phyloP scores from a whole-genome alignment of 306 rosid species.

The Senna siamea region DNA sequence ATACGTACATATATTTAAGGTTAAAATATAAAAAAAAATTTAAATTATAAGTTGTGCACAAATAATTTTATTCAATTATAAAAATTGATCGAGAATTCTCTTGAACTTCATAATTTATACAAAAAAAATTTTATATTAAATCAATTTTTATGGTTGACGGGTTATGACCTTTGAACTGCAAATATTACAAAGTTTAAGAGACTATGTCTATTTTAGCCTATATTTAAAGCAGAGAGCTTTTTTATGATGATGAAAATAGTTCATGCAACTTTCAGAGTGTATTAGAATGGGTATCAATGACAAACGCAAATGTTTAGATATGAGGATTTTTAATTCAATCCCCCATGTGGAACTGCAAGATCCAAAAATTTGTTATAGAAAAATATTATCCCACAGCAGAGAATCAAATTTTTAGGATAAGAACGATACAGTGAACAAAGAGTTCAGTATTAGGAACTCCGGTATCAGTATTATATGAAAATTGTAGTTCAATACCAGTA shows the following conservation, averaged over 20 bases:
- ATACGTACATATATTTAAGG: neutral
- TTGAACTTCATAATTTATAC: too few species aligned
- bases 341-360: neutral
- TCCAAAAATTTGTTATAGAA: neutral
- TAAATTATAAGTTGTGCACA: too few species aligned
- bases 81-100: too few species aligned
- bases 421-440: neutral
- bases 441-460: neutral
- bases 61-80: too few species aligned
- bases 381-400: neutral
- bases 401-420: neutral
- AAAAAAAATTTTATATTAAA: too few species aligned
- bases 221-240: neutral
- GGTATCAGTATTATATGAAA: too few species aligned
- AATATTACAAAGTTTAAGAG: too few species aligned
- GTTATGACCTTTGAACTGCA: too few species aligned
- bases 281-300: neutral
- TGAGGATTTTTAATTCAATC: conserved; percentile 9
- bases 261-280: neutral
- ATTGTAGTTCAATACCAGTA: neutral
- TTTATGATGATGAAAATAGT: neutral
- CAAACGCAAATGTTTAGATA: neutral
- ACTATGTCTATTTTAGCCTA: too few species aligned
- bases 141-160: too few species aligned
- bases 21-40: too few species aligned